Evolutionary conservation across 805 yeast species (phyloP), one percentile per base, ranked within the genome.

Genomic region (Kazachstania bromeliacearum): DNA sequence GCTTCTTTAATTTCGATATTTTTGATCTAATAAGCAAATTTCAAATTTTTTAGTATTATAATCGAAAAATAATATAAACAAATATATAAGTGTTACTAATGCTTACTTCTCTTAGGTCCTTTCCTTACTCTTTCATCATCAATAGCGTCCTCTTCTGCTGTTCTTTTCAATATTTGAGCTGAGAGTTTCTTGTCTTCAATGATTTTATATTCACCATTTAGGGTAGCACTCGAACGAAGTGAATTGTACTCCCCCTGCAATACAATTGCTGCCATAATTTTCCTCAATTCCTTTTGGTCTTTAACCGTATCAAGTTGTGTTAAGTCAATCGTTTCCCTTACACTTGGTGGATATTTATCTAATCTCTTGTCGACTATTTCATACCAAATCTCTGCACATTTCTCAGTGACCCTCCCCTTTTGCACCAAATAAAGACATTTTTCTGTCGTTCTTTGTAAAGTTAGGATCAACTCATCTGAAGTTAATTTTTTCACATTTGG

Each of bases 371-470:
- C 48, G 2, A 63, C 33, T 7, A 48, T 36, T n/a, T 35, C 36
- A 22, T 57, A 49, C 53, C 61, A 53, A 2, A 62, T 15, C 1
- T 58, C 8, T 27, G 43, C 36, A 17, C 62, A 49, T 2, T 38
- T 43, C 18, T 52, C 49, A 2, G 85, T 78, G 20, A 77, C 51
- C 37, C 64, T 67, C 4, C 62, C 62, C 12, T 67, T 48, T 42
- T 77, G 81, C 12, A 77, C 58, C 36, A 79, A 55, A 47, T 79
- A 85, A 42, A 72, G 68, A 43, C 79, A 70, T 47, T 79, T 80
- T 41, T 74, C 69, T 32, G 72, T 63, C 2, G 71, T 62, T 47
- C 85, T 63, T 46, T 67, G 64, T 7, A 78, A 52, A 22, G 54
- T 53, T 22, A 57, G 46, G 8, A 54, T 48, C 10, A 60, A 28